Evolutionary conservation across 208 protist genomes (phyloP), one percentile per base, ranked within the genome.

Genomic region (Leishmania turanica): DNA sequence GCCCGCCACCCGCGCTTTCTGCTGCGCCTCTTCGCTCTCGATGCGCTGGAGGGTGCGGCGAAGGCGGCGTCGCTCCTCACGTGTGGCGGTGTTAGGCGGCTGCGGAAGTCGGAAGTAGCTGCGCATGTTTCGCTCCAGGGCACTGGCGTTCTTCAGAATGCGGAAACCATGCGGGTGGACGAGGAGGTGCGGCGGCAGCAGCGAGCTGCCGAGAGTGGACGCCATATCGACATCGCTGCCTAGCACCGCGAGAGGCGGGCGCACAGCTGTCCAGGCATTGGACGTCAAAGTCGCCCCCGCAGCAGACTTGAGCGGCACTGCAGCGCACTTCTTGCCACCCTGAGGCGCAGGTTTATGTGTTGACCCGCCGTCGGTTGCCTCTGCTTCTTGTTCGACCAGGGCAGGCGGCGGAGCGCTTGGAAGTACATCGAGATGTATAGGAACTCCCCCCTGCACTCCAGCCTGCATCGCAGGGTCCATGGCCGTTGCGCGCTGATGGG

Each of bases 41-140:
- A 93, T 75, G 11, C 79, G 79, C 15, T 89, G 66, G 45, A 98
- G 70, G 53, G 85, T 80, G 74, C 77, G 75, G 40, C 84, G 89
- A 70, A 93, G 75, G 17, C 86, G 78, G 51, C 68, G 72, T n/a
- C 88, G 87, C 78, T 96, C 91, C 74, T 84, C 45, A n/a, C 49
- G 70, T 53, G 93, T 74, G 15, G 77, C 83, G 40, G 53, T 27
- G 72, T 84, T 93, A 7, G 90, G 93, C 4, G 91, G 89, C 62
- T 89, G 92, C 19, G 95, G 95, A 3, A 98, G 89, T n/a, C 95
- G 90, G 72, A 98, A 98, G 88, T 98, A 98, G 60, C 86, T 90
- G 5, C 89, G 90, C 90, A 98, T 79, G 62, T 90, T 90, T 9
- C 95, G 92, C 84, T 98, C 95, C 62, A 96, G 79, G 53, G 75